Percentiles rank a stretch among this genome's conserved stretches.
phyloP scores from a whole-genome alignment of 2,329 filamentous ascomycete species.

The Colletotrichum godetiae region DNA sequence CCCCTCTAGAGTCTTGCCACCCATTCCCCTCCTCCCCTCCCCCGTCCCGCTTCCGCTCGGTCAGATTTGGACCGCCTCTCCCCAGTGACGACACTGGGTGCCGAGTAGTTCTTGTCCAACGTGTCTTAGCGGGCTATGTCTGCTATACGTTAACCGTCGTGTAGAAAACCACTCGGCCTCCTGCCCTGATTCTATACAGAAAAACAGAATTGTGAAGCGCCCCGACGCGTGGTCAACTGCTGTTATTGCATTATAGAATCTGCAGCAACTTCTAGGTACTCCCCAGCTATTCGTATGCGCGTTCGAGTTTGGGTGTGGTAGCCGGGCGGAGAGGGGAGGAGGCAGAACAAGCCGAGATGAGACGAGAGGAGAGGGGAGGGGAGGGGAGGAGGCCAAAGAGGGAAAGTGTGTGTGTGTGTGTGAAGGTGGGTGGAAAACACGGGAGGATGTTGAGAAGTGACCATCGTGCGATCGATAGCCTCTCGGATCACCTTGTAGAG shows the following conservation, averaged over 20 bases:
- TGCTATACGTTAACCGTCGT: too few relatives aligned
- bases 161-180: too few relatives aligned
- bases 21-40: neutral
- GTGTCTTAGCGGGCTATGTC: conserved; percentile 5
- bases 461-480: neutral
- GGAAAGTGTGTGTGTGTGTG: too few relatives aligned
- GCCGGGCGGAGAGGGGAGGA: conserved; percentile 12
- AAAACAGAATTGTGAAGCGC: too few relatives aligned
- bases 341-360: conserved; percentile 3
- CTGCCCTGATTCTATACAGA: too few relatives aligned
- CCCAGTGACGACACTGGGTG: conserved; percentile 27
- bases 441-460: neutral
- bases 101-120: conserved; percentile 5
- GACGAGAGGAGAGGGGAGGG: neutral
- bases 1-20: neutral
- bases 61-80: neutral
- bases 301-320: conserved; percentile 25
- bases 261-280: conserved; percentile 7
- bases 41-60: neutral
- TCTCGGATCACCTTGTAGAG: neutral
- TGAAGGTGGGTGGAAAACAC: neutral
- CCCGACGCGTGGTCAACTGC: conserved; percentile 15
- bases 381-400: neutral
- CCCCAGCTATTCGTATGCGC: conserved; percentile 6
- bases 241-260: neutral